A percentile compares a stretch with the other conserved stretches of the same genome.
These are phyloP conservation scores for Flaveria robusta DNA, from an alignment of 129 eudicot species.

Conservation along the genomic window DNA sequence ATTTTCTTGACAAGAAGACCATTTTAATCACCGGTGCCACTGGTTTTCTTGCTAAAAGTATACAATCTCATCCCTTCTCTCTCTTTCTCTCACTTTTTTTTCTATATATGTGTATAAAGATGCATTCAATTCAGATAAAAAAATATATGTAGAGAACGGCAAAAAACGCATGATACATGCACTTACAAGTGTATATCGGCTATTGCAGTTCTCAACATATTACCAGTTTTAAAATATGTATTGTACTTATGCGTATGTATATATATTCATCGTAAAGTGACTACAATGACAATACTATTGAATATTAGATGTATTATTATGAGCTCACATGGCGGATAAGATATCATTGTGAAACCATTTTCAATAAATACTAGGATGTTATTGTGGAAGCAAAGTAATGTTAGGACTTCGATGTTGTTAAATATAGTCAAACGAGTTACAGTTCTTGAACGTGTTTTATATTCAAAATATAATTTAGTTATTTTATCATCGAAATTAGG, in stretches of 20 bases:
- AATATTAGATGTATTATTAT: too few relatives aligned
- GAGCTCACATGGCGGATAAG: too few relatives aligned
- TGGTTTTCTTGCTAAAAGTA: slow-evolving; percentile 69
- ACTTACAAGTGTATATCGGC: too few relatives aligned
- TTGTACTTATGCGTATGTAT: neutral
- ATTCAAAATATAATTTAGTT: too few relatives aligned
- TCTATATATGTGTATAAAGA: neutral
- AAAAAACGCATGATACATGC: too few relatives aligned
- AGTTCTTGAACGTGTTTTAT: too few relatives aligned
- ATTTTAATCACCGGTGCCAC: slow-evolving; percentile 68
- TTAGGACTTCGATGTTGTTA: neutral
- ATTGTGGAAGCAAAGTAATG: neutral
- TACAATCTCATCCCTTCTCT: neutral
- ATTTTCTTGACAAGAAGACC: slow-evolving; percentile 51
- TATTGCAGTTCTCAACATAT: too few relatives aligned
- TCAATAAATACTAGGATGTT: neutral
- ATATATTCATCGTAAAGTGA: neutral
- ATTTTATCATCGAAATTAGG: too few relatives aligned
- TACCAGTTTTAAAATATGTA: neutral
- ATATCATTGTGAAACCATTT: too few relatives aligned
- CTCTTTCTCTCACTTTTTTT: slow-evolving; percentile 20
- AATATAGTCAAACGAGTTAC: neutral
- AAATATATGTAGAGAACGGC: too few relatives aligned
- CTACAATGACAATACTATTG: too few relatives aligned
- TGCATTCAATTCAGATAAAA: too few relatives aligned